Conservation (phyloP, 257 asterid genomes). For the Jacaranda mimosifolia region DNA sequence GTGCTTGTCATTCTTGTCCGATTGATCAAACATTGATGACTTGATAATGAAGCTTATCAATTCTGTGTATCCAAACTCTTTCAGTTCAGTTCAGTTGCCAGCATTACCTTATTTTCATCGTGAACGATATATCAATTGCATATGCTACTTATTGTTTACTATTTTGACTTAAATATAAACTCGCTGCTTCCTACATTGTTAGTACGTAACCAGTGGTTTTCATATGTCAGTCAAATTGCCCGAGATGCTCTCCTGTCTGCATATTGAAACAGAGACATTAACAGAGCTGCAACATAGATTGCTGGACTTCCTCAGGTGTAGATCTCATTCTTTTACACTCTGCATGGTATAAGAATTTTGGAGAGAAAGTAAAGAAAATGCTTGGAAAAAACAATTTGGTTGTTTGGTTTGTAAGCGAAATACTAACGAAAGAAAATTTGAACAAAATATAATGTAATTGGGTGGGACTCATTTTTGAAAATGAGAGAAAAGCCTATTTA, state of each 20-base stretch:
- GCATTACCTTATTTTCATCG: background rate
- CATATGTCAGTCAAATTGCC: conserved; percentile 75
- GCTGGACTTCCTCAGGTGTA: conserved; percentile 68
- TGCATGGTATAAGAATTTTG: too few relatives aligned
- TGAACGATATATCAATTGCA: background rate
- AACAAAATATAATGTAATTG: too few relatives aligned
- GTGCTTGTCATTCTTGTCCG: too few relatives aligned
- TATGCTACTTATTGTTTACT: background rate
- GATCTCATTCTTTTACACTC: conserved; percentile 18
- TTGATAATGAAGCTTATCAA: too few relatives aligned
- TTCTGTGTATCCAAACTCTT: background rate
- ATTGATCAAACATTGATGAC: too few relatives aligned
- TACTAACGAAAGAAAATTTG: too few relatives aligned
- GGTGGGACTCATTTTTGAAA: too few relatives aligned
- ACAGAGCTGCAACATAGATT: conserved; percentile 57
- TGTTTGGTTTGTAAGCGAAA: background rate
- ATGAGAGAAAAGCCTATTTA: too few relatives aligned
- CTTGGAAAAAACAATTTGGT: background rate
- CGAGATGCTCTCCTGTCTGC: conserved; percentile 54
- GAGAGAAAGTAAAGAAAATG: too few relatives aligned
- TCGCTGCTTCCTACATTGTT: conserved; percentile 22
- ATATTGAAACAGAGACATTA: conserved; percentile 55
- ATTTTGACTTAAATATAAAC: conserved; percentile 6
- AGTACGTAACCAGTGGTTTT: conserved; percentile 6
- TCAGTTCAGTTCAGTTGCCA: background rate